Evolutionary conservation across 2,329 filamentous ascomycete genomes (phyloP).

Genomic region (Colletotrichum caudatum): DNA sequence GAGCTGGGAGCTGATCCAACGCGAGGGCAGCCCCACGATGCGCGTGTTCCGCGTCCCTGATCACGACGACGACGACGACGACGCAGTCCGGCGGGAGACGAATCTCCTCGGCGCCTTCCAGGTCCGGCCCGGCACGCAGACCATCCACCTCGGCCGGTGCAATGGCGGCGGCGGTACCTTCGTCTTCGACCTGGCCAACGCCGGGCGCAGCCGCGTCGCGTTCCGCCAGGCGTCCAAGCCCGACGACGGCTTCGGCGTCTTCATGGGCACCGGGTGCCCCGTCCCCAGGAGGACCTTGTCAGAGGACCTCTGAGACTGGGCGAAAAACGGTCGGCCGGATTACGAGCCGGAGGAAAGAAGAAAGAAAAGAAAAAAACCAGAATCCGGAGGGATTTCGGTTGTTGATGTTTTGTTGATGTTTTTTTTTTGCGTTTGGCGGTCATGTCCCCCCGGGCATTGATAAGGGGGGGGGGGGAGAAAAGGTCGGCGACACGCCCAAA

Average conservation of each 20-base stretch:
- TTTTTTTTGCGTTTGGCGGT: slow-evolving; percentile 7
- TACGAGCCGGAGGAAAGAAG: slow-evolving; percentile 8
- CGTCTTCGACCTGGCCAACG: slow-evolving; percentile 35
- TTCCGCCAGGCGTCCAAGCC: slow-evolving; percentile 36
- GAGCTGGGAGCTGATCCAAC: slow-evolving; percentile 42
- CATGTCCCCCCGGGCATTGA: neutral
- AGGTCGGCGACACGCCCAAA: neutral
- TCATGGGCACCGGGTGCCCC: slow-evolving; percentile 26
- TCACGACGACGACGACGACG: neutral
- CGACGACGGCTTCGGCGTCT: slow-evolving; percentile 35
- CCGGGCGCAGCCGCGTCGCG: slow-evolving; percentile 37
- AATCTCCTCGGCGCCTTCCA: slow-evolving; percentile 28
- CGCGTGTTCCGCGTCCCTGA: slow-evolving; percentile 28
- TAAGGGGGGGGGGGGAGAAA: neutral
- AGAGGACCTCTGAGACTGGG: slow-evolving; percentile 28
- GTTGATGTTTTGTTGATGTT: neutral
- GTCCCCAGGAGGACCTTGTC: slow-evolving; percentile 1
- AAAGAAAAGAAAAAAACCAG: neutral
- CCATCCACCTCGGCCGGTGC: slow-evolving; percentile 32
- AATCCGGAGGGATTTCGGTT: slow-evolving; percentile 2
- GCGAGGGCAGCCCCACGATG: slow-evolving; percentile 34
- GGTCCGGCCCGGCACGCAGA: slow-evolving; percentile 34
- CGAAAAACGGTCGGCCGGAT: neutral
- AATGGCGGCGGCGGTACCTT: slow-evolving; percentile 37
- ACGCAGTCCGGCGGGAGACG: slow-evolving; percentile 15